Conservation (phyloP, 2,329 filamentous ascomycete genomes). For the Nemania bipapillata region DNA sequence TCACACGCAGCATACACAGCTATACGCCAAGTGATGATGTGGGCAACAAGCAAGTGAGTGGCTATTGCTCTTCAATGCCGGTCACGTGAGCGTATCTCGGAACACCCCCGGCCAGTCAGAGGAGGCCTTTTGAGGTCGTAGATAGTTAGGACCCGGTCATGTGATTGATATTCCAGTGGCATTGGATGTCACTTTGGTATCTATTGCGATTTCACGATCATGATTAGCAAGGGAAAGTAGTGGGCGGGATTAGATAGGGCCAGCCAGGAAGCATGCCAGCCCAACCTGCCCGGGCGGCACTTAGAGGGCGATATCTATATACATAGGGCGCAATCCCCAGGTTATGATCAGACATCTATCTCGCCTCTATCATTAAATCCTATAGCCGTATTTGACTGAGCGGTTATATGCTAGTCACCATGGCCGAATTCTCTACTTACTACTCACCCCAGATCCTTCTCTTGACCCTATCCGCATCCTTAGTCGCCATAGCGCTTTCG, state of each 20-base stretch:
- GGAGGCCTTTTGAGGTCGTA: background rate
- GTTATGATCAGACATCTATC: background rate
- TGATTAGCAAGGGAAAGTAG: background rate
- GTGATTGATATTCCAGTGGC: constrained; percentile 30
- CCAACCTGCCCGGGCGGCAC: background rate
- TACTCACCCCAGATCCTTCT: constrained; percentile 36
- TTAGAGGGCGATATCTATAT: constrained; percentile 15
- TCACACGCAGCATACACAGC: background rate
- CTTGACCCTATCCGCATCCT: constrained; percentile 33
- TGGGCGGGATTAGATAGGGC: constrained; percentile 20
- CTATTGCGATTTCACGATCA: constrained; percentile 8
- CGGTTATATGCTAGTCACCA: constrained; percentile 17
- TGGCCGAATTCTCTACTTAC: constrained; percentile 34
- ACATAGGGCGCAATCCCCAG: constrained; percentile 21
- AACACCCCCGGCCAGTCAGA: background rate
- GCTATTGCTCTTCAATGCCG: constrained; percentile 18
- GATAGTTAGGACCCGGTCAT: constrained; percentile 30
- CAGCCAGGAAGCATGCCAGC: constrained; percentile 7
- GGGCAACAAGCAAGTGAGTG: constrained; percentile 3
- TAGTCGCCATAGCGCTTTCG: constrained; percentile 33
- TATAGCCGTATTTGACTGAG: background rate
- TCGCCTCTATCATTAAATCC: background rate
- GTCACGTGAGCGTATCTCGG: constrained; percentile 42
- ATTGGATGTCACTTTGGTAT: constrained; percentile 10
- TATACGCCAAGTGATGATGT: background rate